Percentiles rank a stretch among this genome's conserved stretches.
These are phyloP conservation scores for Coemansia sp. DNA, from an alignment of 192 early-diverging fungal genomes.

Conservation along the genomic window DNA sequence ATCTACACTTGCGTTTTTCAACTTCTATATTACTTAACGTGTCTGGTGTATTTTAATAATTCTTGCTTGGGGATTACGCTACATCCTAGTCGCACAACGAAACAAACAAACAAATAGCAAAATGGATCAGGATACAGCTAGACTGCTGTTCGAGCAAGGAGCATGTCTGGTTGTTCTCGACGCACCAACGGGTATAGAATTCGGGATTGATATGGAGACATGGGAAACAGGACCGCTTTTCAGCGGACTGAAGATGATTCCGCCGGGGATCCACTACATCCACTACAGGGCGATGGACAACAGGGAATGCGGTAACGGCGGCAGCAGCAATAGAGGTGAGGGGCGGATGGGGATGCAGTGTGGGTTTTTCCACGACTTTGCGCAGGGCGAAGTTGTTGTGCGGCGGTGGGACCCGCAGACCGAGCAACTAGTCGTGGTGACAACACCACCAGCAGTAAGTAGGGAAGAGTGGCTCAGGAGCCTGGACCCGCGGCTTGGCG, in stretches of 20 bases:
- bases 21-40: too few relatives aligned
- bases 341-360: slow-evolving; percentile 55
- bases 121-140: slow-evolving; percentile 86
- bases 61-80: background rate
- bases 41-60: too few relatives aligned
- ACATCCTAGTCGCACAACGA: background rate
- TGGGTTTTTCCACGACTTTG: slow-evolving; percentile 80
- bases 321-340: too few relatives aligned
- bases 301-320: slow-evolving; percentile 5
- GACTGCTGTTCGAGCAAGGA: slow-evolving; percentile 72
- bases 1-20: background rate
- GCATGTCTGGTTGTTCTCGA: slow-evolving; percentile 81
- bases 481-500: slow-evolving; percentile 78
- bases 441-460: slow-evolving; percentile 47
- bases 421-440: slow-evolving; percentile 73
- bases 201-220: slow-evolving; percentile 88
- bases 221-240: slow-evolving; percentile 92
- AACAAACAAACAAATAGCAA: too few relatives aligned
- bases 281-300: slow-evolving; percentile 69
- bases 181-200: slow-evolving; percentile 75
- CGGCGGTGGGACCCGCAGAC: slow-evolving; percentile 73
- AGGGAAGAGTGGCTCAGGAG: slow-evolving; percentile 69
- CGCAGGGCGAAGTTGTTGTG: slow-evolving; percentile 70
- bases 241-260: slow-evolving; percentile 90
- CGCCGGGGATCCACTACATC: slow-evolving; percentile 92